Evolutionary conservation across 2,329 filamentous ascomycete genomes (phyloP), one percentile per base, ranked within the genome.

Genomic region (Aureobasidium vineae): DNA sequence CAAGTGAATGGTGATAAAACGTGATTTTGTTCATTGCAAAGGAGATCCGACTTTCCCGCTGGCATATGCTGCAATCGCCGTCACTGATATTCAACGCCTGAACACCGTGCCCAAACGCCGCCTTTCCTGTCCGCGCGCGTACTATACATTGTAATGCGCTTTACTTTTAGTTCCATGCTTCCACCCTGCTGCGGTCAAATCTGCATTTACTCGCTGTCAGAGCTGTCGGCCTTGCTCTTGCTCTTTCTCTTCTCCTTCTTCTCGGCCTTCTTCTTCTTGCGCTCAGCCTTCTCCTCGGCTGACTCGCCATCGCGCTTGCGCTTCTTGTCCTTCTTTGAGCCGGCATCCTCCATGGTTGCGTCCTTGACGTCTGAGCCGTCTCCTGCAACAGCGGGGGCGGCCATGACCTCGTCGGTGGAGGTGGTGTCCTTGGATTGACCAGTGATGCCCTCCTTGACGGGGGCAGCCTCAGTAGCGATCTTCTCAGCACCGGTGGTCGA

Each of bases 161-260:
- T 41, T 41, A 64, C 49, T 45, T 64, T 64, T 63, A 11, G 15
- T 28, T 38, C 21, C 45, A 21, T 52, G n/a, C 2, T 28, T 31
- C 57, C 57, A n/a, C 43, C 43, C n/a, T 41, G 45, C n/a, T 31
- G 45, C 15, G 15, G n/a, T 45, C 40, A 26, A 33, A 28, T 36
- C n/a, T 38, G 26, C 5, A 21, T 41, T 66, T 72, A 71, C 54
- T 80, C 77, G 74, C 77, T 80, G 71, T 81, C 79, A 68, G 78
- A 77, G 64, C 63, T 65, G 68, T 72, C 71, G 41, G 67, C 69
- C 67, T 73, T 72, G 65, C 67, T 68, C 77, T 88, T 70, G 63
- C 71, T 87, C 75, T 91, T 88, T 73, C 89, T 88, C 40, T 91
- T 88, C 77, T 91, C 89, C 73, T 89, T 89, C 41, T 91, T 88